Evolutionary conservation across 352 stramenopile genomes (phyloP).

Genomic region (Pythium periplocum): DNA sequence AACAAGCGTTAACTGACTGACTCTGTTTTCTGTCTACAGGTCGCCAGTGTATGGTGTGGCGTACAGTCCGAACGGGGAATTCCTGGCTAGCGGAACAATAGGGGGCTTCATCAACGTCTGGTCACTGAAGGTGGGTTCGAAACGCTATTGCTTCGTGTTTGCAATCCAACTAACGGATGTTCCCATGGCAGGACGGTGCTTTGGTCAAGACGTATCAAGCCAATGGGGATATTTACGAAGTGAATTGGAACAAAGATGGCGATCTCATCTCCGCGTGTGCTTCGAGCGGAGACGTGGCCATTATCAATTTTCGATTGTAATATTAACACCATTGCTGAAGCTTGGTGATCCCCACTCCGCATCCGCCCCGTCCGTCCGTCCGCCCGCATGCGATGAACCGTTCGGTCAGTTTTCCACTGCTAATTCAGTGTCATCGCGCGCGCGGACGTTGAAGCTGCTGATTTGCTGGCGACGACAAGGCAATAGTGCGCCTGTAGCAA

Average conservation of each 20-base stretch:
- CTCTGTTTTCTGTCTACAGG: constrained; percentile 24
- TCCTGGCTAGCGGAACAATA: constrained; percentile 95
- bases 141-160: constrained; percentile 44
- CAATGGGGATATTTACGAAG: constrained; percentile 97
- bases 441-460: constrained; percentile 7
- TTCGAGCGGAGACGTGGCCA: constrained; percentile 80
- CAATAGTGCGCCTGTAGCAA: constrained; percentile 90
- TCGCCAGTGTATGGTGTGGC: constrained; percentile 85
- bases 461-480: constrained; percentile 45
- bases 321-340: constrained; percentile 49
- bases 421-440: constrained; percentile 13
- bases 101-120: constrained; percentile 97
- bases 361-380: neutral
- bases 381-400: constrained; percentile 4
- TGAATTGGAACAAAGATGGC: constrained; percentile 95
- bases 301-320: constrained; percentile 91
- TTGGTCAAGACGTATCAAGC: constrained; percentile 88
- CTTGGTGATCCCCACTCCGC: constrained; percentile 8
- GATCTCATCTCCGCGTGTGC: constrained; percentile 84
- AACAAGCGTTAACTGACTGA: neutral
- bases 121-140: constrained; percentile 84
- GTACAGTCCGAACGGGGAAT: constrained; percentile 88
- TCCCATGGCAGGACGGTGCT: constrained; percentile 42
- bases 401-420: constrained; percentile 1
- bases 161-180: neutral